Evolutionary conservation across 257 asterid species (phyloP).

Genomic region (Hygrophila difformis): DNA sequence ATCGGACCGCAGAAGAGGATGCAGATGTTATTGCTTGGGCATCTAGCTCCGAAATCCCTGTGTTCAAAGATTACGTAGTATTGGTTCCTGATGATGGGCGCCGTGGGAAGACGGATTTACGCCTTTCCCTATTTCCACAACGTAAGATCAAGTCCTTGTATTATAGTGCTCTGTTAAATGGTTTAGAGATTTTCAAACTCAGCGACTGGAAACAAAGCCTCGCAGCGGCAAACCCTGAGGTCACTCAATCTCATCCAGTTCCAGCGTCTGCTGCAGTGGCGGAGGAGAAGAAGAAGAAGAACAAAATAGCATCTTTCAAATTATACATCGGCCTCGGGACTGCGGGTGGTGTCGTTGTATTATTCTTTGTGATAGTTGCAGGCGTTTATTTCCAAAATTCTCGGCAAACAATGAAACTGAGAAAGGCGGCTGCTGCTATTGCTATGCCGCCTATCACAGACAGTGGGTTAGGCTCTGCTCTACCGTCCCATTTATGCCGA

Average conservation of each 20-base stretch:
- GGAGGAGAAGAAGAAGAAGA: too few relatives aligned
- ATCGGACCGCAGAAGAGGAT: slow-evolving; percentile 35
- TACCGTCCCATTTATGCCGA: slow-evolving; percentile 26
- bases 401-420: too few relatives aligned
- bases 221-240: slow-evolving; percentile 72
- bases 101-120: slow-evolving; percentile 13
- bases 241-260: slow-evolving; percentile 14
- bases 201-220: slow-evolving; percentile 39
- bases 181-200: slow-evolving; percentile 76
- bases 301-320: background rate
- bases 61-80: slow-evolving; percentile 41
- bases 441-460: slow-evolving; percentile 15
- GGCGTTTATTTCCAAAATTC: slow-evolving; percentile 16
- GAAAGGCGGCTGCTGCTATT: too few relatives aligned
- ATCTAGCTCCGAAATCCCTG: slow-evolving; percentile 27
- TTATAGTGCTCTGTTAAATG: slow-evolving; percentile 56
- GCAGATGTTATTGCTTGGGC: slow-evolving; percentile 39
- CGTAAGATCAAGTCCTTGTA: slow-evolving; percentile 7
- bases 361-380: background rate
- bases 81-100: slow-evolving; percentile 26
- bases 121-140: slow-evolving; percentile 29
- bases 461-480: slow-evolving; percentile 59
- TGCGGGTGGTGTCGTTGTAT: slow-evolving; percentile 19
- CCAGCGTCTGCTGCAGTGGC: too few relatives aligned
- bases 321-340: slow-evolving; percentile 16